Conservation (phyloP, 1,284 basidiomycete genomes). For the Boletellus dicymbophilus region DNA sequence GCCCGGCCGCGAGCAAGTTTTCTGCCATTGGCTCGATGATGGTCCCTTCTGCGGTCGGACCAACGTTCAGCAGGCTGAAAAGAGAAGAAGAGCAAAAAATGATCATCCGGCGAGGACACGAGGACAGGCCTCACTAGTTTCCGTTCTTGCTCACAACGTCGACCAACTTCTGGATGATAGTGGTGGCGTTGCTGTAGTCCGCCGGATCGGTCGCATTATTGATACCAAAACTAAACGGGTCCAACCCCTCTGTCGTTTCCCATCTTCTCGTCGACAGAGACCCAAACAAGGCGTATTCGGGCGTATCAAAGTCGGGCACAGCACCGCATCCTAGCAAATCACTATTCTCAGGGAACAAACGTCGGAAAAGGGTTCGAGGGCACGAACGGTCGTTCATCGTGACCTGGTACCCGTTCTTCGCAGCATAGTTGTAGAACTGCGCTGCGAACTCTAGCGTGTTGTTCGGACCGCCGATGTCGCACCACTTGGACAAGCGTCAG, state of each 20-base stretch:
- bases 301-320: constrained; percentile 56
- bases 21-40: constrained; percentile 48
- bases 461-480: constrained; percentile 62
- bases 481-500: constrained; percentile 42
- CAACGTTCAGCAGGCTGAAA: constrained; percentile 51
- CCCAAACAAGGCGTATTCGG: constrained; percentile 55
- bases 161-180: constrained; percentile 51
- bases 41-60: constrained; percentile 54
- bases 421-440: constrained; percentile 52
- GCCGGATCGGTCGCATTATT: constrained; percentile 43
- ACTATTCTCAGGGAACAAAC: background rate
- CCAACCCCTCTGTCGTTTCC: constrained; percentile 59
- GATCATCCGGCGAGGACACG: background rate
- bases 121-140: constrained; percentile 43
- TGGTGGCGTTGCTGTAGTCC: constrained; percentile 51
- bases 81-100: background rate
- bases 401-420: constrained; percentile 50
- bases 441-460: constrained; percentile 48
- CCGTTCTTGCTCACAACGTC: constrained; percentile 60
- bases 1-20: constrained; percentile 49
- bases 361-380: background rate
- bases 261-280: constrained; percentile 51
- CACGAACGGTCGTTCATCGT: constrained; percentile 55
- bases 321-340: constrained; percentile 39
- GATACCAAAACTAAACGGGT: constrained; percentile 48